phyloP scores from a whole-genome alignment of 2,329 filamentous ascomycete species.

The Alternaria atra region DNA sequence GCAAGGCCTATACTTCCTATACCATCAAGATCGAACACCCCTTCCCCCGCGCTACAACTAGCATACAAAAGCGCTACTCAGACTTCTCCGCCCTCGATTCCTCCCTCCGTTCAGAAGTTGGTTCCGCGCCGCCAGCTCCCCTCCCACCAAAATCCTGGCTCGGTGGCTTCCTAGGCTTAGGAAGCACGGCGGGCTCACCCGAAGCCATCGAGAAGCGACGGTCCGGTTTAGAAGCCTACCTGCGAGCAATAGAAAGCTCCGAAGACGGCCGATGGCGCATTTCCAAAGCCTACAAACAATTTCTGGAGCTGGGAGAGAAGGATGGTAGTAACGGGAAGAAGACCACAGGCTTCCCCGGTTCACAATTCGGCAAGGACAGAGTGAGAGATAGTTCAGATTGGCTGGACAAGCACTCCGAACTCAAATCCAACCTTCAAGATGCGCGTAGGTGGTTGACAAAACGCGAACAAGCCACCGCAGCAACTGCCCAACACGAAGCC shows the following conservation, averaged over 20 bases:
- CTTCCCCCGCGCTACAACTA: slow-evolving; percentile 77
- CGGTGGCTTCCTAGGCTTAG: slow-evolving; percentile 58
- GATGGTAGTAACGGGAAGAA: slow-evolving; percentile 32
- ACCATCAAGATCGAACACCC: slow-evolving; percentile 80
- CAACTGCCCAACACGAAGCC: slow-evolving; percentile 71
- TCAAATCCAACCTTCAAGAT: slow-evolving; percentile 76
- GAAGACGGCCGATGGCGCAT: slow-evolving; percentile 81
- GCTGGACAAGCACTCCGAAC: slow-evolving; percentile 77
- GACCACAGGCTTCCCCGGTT: slow-evolving; percentile 33
- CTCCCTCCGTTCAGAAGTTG: slow-evolving; percentile 67
- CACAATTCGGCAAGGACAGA: slow-evolving; percentile 50
- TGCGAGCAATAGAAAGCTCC: slow-evolving; percentile 74
- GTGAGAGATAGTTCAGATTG: slow-evolving; percentile 67
- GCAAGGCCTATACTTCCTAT: slow-evolving; percentile 78
- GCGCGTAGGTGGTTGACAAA: slow-evolving; percentile 71
- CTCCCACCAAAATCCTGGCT: slow-evolving; percentile 82
- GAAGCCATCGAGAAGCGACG: slow-evolving; percentile 77
- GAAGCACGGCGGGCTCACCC: slow-evolving; percentile 71
- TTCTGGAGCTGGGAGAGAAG: slow-evolving; percentile 67
- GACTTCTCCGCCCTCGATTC: slow-evolving; percentile 76
- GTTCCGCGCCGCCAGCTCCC: slow-evolving; percentile 70
- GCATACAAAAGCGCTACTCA: slow-evolving; percentile 82
- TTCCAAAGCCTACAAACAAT: slow-evolving; percentile 74
- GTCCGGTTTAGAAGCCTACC: slow-evolving; percentile 72
- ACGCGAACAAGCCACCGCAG: slow-evolving; percentile 69